phyloP scores from a whole-genome alignment of 345 rosid genomes.

The Eucalyptus leucophloia region DNA sequence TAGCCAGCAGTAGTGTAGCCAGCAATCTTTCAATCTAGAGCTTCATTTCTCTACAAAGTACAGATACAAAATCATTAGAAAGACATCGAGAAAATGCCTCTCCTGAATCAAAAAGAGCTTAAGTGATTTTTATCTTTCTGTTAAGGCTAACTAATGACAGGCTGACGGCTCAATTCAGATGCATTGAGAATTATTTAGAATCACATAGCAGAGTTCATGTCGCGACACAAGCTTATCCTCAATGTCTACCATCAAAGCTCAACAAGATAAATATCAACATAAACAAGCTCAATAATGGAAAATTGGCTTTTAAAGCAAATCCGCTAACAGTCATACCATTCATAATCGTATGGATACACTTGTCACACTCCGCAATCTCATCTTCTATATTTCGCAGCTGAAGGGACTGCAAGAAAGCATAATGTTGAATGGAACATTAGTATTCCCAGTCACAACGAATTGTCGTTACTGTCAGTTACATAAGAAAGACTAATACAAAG shows the following conservation, averaged over 20 bases:
- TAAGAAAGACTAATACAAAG: neutral
- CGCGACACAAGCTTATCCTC: neutral
- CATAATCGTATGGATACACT: neutral
- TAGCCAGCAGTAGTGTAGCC: neutral
- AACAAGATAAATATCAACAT: neutral
- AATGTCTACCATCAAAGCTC: neutral
- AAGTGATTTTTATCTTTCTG: neutral
- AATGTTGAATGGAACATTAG: neutral
- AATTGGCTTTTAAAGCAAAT: neutral
- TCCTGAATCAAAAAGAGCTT: neutral
- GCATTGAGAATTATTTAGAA: neutral
- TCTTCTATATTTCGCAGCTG: neutral
- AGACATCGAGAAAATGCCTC: neutral
- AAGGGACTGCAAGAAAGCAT: neutral
- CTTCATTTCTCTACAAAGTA: neutral
- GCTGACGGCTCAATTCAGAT: neutral
- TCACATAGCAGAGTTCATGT: neutral
- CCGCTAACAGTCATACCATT: neutral
- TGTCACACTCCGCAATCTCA: neutral
- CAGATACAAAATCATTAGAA: neutral
- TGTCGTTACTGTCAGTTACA: neutral
- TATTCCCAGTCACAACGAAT: neutral
- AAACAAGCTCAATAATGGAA: neutral
- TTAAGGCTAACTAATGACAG: neutral
- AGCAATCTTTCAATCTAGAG: neutral